Percentiles rank a stretch among this genome's conserved stretches.
Evolutionary conservation across 2,329 filamentous ascomycete species (phyloP).

Genomic region (Fusarium ambrosium): DNA sequence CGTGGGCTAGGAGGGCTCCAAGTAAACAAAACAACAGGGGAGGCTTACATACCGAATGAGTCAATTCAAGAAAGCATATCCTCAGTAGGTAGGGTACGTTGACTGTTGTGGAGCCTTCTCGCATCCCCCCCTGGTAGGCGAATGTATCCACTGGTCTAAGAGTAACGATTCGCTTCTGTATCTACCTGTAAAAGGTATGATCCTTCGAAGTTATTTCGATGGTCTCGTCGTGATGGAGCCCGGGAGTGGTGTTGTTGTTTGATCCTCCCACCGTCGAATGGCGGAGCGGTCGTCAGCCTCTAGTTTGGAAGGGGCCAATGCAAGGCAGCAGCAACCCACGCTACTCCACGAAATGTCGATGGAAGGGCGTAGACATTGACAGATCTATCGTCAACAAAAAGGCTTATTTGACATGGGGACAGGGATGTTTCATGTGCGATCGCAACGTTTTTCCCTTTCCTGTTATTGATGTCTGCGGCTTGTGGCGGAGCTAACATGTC

Average conservation of each 20-base stretch:
- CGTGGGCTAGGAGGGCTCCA: not conserved
- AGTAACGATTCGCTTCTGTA: not conserved
- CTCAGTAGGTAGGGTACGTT: not conserved
- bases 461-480: not conserved
- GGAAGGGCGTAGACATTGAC: slow-evolving; percentile 36
- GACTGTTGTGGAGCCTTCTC: slow-evolving; percentile 1
- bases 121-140: not conserved
- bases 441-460: not conserved
- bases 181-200: not conserved
- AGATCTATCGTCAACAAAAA: not conserved
- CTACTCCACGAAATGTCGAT: slow-evolving; percentile 34
- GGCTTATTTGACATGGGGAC: not conserved
- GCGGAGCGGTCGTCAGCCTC: not conserved
- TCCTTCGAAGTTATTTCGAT: not conserved
- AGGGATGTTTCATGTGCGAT: not conserved
- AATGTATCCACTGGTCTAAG: not conserved
- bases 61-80: slow-evolving; percentile 16
- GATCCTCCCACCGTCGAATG: not conserved
- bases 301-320: not conserved
- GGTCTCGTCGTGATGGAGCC: not conserved
- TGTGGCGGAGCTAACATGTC: not conserved
- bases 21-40: not conserved
- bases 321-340: slow-evolving; percentile 1
- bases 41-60: slow-evolving; percentile 17
- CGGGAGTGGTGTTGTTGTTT: not conserved